phyloP scores from a whole-genome alignment of 192 early-diverging fungal species.

The Diversispora eburnea region DNA sequence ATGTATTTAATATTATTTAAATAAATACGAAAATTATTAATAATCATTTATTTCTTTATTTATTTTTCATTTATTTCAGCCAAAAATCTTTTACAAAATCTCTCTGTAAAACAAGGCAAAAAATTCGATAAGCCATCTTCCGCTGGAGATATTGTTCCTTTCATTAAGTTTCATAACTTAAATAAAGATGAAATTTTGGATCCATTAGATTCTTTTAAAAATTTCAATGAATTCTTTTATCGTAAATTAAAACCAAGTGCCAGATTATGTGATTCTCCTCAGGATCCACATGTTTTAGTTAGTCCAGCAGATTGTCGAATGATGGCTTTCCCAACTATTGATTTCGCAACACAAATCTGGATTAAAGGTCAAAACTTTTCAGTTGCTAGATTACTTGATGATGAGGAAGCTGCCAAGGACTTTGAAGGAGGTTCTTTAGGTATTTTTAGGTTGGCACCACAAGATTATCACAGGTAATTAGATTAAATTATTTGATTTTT shows the following conservation, averaged over 20 bases:
- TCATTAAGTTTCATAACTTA: slow-evolving; percentile 70
- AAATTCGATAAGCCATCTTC: slow-evolving; percentile 66
- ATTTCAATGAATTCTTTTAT: slow-evolving; percentile 86
- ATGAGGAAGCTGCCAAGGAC: slow-evolving; percentile 42
- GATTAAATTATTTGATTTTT: neutral
- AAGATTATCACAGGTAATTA: slow-evolving; percentile 75
- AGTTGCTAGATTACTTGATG: slow-evolving; percentile 52
- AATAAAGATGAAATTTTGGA: slow-evolving; percentile 66
- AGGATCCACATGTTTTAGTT: slow-evolving; percentile 54
- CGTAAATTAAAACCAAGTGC: slow-evolving; percentile 68
- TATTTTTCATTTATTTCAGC: slow-evolving; percentile 27
- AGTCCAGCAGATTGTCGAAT: slow-evolving; percentile 75
- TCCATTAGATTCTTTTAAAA: slow-evolving; percentile 63
- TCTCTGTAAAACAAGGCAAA: slow-evolving; percentile 63
- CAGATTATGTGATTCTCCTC: slow-evolving; percentile 42
- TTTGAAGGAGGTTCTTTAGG: slow-evolving; percentile 64
- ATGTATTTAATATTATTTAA: neutral
- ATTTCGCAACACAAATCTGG: slow-evolving; percentile 67
- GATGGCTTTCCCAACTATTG: slow-evolving; percentile 63
- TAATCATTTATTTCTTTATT: neutral
- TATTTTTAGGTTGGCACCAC: slow-evolving; percentile 77
- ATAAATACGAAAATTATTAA: neutral
- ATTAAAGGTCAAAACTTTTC: slow-evolving; percentile 76
- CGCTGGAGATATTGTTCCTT: slow-evolving; percentile 60
- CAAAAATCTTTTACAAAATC: slow-evolving; percentile 42